phyloP scores from a whole-genome alignment of 1,139 yeast genomes.

The Blastobotrys malaysiensis region DNA sequence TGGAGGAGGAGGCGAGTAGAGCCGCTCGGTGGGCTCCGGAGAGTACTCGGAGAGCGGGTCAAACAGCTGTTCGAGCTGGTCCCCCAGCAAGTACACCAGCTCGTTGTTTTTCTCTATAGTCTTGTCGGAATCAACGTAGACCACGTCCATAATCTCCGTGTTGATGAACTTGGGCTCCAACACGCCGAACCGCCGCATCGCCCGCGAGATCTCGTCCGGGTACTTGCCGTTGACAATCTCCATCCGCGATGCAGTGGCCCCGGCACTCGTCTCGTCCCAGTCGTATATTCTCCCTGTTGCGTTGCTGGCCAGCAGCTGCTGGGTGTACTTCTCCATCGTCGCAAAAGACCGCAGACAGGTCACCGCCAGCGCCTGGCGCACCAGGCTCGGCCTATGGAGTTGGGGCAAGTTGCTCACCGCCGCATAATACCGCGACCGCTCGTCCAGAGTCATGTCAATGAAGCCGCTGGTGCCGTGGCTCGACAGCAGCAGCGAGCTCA shows the following conservation, averaged over 20 bases:
- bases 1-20: constrained; percentile 49
- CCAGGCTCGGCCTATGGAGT: constrained; percentile 49
- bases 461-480: constrained; percentile 64
- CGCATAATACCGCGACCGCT: constrained; percentile 65
- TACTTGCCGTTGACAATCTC: constrained; percentile 42
- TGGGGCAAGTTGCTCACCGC: constrained; percentile 67
- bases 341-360: constrained; percentile 65
- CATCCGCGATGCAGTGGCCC: constrained; percentile 63
- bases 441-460: constrained; percentile 54
- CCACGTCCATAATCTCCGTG: constrained; percentile 63
- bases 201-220: constrained; percentile 54
- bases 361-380: constrained; percentile 71
- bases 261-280: constrained; percentile 77
- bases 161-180: constrained; percentile 50
- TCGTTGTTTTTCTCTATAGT: constrained; percentile 64
- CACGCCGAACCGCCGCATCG: constrained; percentile 50
- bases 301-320: constrained; percentile 17
- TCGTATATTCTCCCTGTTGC: constrained; percentile 18
- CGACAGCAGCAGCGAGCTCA: constrained; percentile 60
- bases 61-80: constrained; percentile 79
- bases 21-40: constrained; percentile 74
- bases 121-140: constrained; percentile 52
- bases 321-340: constrained; percentile 38
- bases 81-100: constrained; percentile 70
- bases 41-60: constrained; percentile 88